These are phyloP conservation scores for Xylariales sp. DNA, from an alignment of 2,329 filamentous ascomycete species.

Conservation along the genomic window DNA sequence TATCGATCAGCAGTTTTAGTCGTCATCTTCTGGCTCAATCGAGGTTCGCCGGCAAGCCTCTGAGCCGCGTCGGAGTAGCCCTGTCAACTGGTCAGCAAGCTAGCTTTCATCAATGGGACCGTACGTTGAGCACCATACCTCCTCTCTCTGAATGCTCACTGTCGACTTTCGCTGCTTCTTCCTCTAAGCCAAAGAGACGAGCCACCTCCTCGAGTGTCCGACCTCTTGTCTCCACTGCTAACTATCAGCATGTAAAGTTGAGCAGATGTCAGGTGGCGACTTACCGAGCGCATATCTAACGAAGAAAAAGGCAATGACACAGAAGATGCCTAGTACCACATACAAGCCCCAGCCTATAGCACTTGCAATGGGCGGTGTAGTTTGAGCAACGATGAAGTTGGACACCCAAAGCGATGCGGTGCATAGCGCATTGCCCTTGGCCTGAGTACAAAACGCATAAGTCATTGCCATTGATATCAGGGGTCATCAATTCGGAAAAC, in stretches of 20 bases:
- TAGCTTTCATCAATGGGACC: too few relatives aligned
- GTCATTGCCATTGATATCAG: neutral
- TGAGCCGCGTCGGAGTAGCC: too few relatives aligned
- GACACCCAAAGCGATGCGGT: slow-evolving; percentile 24
- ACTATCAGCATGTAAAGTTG: neutral
- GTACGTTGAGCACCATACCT: too few relatives aligned
- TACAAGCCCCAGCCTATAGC: slow-evolving; percentile 23
- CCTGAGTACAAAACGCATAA: slow-evolving; percentile 12
- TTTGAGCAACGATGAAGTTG: slow-evolving; percentile 20
- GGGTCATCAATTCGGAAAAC: neutral
- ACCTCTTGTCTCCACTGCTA: slow-evolving; percentile 16
- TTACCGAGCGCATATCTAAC: slow-evolving; percentile 21
- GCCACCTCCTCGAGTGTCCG: slow-evolving; percentile 18
- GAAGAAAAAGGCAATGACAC: slow-evolving; percentile 21
- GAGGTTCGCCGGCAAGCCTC: too few relatives aligned
- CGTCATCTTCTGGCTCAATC: too few relatives aligned
- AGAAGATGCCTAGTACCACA: slow-evolving; percentile 21
- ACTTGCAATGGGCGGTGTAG: slow-evolving; percentile 18
- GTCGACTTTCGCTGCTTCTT: too few relatives aligned
- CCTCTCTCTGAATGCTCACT: too few relatives aligned
- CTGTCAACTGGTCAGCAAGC: too few relatives aligned
- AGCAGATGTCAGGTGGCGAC: neutral
- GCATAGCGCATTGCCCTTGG: slow-evolving; percentile 24
- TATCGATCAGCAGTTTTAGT: too few relatives aligned
- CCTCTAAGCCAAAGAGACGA: slow-evolving; percentile 15